Conservation (phyloP, 208 protist species). For the Phytomonas sp. region DNA sequence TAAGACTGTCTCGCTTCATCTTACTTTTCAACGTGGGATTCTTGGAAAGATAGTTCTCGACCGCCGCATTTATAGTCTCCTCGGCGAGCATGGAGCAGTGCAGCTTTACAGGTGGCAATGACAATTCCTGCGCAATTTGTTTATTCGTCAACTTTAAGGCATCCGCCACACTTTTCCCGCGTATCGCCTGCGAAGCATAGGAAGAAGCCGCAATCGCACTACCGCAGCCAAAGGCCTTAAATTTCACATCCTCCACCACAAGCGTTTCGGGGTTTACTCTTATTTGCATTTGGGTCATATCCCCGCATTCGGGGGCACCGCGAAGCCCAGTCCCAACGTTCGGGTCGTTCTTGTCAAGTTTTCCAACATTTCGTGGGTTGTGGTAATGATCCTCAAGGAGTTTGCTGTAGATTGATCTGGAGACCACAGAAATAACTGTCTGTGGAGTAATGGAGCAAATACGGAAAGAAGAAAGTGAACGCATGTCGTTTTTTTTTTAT, state of each 20-base stretch:
- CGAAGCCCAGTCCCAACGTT: constrained; percentile 98
- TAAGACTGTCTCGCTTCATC: constrained; percentile 23
- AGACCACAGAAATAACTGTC: constrained; percentile 11
- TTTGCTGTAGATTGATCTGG: constrained; percentile 89
- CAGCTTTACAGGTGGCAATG: constrained; percentile 98
- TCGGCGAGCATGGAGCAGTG: constrained; percentile 99
- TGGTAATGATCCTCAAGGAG: constrained; percentile 98
- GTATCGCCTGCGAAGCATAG: constrained; percentile 96
- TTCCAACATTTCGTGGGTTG: constrained; percentile 97
- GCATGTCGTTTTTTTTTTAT: constrained; percentile 11
- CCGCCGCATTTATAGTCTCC: constrained; percentile 97
- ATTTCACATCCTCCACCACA: constrained; percentile 93
- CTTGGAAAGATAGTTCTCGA: constrained; percentile 96
- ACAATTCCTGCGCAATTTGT: constrained; percentile 97
- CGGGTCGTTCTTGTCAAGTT: constrained; percentile 91
- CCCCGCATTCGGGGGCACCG: constrained; percentile 97
- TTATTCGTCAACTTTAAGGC: constrained; percentile 96
- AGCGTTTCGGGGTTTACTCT: constrained; percentile 89
- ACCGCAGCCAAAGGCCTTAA: constrained; percentile 99
- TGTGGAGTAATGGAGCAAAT: constrained; percentile 11
- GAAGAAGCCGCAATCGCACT: constrained; percentile 97
- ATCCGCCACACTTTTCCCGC: constrained; percentile 97
- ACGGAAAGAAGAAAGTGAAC: constrained; percentile 12
- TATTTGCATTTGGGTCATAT: constrained; percentile 98
- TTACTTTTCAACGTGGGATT: constrained; percentile 89